Evolutionary conservation across 1,284 basidiomycete species (phyloP), one percentile per base, ranked within the genome.

Genomic region (Blastosporella zonata): DNA sequence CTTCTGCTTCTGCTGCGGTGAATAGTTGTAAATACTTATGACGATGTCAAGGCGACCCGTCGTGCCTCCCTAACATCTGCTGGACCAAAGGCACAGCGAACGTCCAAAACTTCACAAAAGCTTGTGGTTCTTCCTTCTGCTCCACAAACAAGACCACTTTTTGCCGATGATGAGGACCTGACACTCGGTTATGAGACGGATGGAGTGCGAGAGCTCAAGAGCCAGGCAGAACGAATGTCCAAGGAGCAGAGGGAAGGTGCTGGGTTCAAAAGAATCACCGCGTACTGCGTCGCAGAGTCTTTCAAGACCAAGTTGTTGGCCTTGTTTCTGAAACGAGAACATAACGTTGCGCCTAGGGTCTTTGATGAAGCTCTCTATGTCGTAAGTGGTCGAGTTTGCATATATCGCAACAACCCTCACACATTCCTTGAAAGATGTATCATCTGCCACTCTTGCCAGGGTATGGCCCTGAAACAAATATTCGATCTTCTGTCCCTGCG

Each of bases 321-420:
- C 6, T 84, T 85, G 5, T 97, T 95, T 61, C 65, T 97, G 63
- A 94, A 94, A 66, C 75, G 94, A 46, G 95, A 97, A 63, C 95
- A 97, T 63, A 95, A 94, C 46, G 93, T 96, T 8, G 76, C 79
- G 1, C 93, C 94, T 0, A 76, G 94, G 48, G 80, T 93, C 1
- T 97, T 92, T 61, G 94, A 97, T 63, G 94, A 97, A 67, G 94
- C 93, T 2, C 72, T 93, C 55, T 97, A 95, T 69, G 90, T 86
- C 42, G 91, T 94, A 55, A 68, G 88, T 81, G 25, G 21, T n/a
- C 31, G n/a, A 35, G 41, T 27, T 2, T 12, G 3, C 7, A 25
- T 34, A 15, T 27, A 8, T 18, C 3, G 12, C 9, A 4, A 13
- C 22, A 2, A 12, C 17, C 13, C n/a, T 34, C 8, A 13, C 1